Evolutionary conservation across 2,329 filamentous ascomycete genomes (phyloP).

Genomic region (Botrytis tulipae): DNA sequence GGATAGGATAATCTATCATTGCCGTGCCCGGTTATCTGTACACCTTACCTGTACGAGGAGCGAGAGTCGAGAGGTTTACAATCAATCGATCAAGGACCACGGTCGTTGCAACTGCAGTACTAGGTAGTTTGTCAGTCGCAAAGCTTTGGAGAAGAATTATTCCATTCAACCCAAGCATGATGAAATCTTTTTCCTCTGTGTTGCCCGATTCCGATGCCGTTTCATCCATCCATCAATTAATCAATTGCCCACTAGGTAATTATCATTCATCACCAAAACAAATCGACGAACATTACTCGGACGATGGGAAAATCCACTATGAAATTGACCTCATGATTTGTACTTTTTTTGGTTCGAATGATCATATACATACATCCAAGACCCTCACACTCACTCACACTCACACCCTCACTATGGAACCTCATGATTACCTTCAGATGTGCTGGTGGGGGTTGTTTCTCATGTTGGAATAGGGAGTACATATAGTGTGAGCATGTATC

Average conservation of each 20-base stretch:
- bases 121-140: no score
- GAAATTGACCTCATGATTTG: not conserved
- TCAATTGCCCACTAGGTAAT: no score
- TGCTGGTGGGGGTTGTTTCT: not conserved
- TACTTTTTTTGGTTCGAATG: not conserved
- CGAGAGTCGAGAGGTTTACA: not conserved
- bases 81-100: not conserved
- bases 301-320: not conserved
- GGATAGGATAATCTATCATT: no score
- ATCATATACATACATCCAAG: not conserved
- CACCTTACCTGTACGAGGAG: no score
- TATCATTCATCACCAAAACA: not conserved
- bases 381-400: no score
- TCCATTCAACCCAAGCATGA: no score
- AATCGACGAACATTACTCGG: no score
- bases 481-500: no score
- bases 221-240: no score
- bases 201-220: no score
- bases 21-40: not conserved
- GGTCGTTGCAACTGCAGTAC: not conserved
- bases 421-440: not conserved
- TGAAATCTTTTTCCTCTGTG: no score
- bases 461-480: not conserved
- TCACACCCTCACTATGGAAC: not conserved
- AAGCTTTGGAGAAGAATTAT: no score